Conservation (phyloP, 1,284 basidiomycete genomes). For the Cryptococcus depauperatus region DNA sequence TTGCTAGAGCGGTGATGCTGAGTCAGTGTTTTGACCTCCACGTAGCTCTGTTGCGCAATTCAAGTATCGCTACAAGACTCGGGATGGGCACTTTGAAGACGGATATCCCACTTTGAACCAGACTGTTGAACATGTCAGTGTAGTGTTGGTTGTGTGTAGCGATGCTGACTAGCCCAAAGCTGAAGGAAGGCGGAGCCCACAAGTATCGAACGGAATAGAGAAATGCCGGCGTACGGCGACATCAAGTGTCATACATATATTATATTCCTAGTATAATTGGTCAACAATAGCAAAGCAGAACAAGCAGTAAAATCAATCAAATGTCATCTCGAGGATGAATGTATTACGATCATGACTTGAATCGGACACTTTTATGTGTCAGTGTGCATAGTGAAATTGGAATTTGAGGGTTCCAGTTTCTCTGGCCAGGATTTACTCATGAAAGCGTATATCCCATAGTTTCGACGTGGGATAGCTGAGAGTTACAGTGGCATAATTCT, state of each 20-base stretch:
- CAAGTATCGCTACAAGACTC: constrained; percentile 46
- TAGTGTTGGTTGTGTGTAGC: not conserved
- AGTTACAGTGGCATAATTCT: no score
- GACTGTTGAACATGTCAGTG: constrained; percentile 32
- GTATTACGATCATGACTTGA: no score
- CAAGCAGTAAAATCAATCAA: not conserved
- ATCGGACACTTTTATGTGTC: no score
- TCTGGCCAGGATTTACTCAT: no score
- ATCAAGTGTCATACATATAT: not conserved
- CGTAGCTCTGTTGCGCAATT: constrained; percentile 40
- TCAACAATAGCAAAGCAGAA: not conserved
- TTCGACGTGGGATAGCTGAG: no score
- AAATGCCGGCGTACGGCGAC: not conserved
- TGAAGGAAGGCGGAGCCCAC: constrained; percentile 14
- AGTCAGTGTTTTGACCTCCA: not conserved
- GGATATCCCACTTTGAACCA: constrained; percentile 34
- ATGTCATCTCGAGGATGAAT: not conserved
- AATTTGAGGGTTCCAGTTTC: no score
- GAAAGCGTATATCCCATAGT: no score
- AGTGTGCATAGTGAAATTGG: no score
- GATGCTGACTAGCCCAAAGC: constrained; percentile 3
- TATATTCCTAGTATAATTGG: not conserved
- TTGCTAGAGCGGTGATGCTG: not conserved
- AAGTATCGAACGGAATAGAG: constrained; percentile 16
- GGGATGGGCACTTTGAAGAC: constrained; percentile 42